Base-by-base conservation (phyloP, 2,329 filamentous ascomycete species). In the Gaeumannomyces sp. region DNA sequence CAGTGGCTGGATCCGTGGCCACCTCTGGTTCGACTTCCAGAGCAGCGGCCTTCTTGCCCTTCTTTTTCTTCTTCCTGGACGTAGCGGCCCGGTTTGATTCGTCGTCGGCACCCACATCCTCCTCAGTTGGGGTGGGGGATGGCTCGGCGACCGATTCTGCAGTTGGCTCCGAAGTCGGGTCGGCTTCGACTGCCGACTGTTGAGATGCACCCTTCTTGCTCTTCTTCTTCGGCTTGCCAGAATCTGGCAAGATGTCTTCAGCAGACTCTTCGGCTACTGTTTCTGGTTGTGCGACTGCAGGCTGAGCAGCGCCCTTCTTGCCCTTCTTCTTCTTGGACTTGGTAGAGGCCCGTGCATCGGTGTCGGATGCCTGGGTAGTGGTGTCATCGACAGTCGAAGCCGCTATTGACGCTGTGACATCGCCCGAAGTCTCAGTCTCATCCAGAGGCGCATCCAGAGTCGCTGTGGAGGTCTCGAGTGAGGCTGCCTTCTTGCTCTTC, bases 281-380 rank as follows among this genome's bases (percentile, higher is more conserved):
- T 28, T 63, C 35, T 19, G 56, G 38, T 60, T 59, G 50, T 35
- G 10, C 27, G 29, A 29, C 11, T 27, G 35, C 29, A 14, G 35
- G 45, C 29, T 60, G 53, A 33, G 25, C 28, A 27, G 29, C 57
- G 27, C 14, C 11, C 56, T 65, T 66, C 61, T 67, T 68, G 61
- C 22, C 62, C 29, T 64, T 67, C 56, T 61, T 66, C 58, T 57
- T 64, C 59, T 65, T 65, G 31, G 59, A 45, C 29, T 63, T 56
- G 28, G 59, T 10, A 50, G 27, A 25, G 56, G 61, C 60, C 50
- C 29, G 14, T 22, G 4, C 50, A 58, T 22, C 11, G 19, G 59
- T 57, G 11, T 64, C 62, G 7, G 62, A 31, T 22, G 53, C 31
- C 57, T 63, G 50, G 6, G 62, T 33, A 31, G 58, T 33, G 27